These are phyloP conservation scores for Tetragonia tetragonoides DNA, from an alignment of 148 eudicot genomes.

Conservation along the genomic window DNA sequence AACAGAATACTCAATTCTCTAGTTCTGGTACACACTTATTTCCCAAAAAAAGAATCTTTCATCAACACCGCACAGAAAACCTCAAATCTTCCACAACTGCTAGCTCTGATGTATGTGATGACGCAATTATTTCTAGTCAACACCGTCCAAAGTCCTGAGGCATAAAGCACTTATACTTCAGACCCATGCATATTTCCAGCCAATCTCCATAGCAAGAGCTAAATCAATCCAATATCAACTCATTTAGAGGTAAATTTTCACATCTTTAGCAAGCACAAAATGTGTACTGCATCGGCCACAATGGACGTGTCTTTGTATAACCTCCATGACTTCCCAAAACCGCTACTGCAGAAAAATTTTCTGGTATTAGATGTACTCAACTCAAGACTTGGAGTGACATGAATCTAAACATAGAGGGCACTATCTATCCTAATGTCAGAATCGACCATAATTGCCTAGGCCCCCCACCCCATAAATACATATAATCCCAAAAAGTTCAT, in stretches of 20 bases:
- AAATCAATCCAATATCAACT: slow-evolving; percentile 18
- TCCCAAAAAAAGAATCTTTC: not conserved
- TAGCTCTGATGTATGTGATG: not conserved
- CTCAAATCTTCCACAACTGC: not conserved
- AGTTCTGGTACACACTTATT: not conserved
- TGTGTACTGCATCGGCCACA: slow-evolving; percentile 29
- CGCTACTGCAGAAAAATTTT: slow-evolving; percentile 34
- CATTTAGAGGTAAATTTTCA: slow-evolving; percentile 16
- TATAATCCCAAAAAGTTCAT: not conserved
- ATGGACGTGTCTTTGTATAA: slow-evolving; percentile 22
- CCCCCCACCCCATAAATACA: not conserved
- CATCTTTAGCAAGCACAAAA: slow-evolving; percentile 21
- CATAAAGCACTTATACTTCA: slow-evolving; percentile 6
- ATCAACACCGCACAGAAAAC: not conserved
- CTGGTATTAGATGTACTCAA: slow-evolving; percentile 30
- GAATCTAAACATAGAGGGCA: slow-evolving; percentile 24
- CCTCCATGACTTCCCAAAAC: slow-evolving; percentile 31
- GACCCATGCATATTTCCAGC: slow-evolving; percentile 9
- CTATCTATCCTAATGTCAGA: slow-evolving; percentile 8
- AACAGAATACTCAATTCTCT: not conserved
- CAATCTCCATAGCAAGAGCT: slow-evolving; percentile 9
- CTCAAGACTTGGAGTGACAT: slow-evolving; percentile 24
- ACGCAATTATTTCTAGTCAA: not conserved
- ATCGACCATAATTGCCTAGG: slow-evolving; percentile 7
- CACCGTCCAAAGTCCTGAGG: slow-evolving; percentile 7